These are phyloP conservation scores for Populus trichocarpa DNA, from an alignment of 441 rosid species.

Conservation along the genomic window DNA sequence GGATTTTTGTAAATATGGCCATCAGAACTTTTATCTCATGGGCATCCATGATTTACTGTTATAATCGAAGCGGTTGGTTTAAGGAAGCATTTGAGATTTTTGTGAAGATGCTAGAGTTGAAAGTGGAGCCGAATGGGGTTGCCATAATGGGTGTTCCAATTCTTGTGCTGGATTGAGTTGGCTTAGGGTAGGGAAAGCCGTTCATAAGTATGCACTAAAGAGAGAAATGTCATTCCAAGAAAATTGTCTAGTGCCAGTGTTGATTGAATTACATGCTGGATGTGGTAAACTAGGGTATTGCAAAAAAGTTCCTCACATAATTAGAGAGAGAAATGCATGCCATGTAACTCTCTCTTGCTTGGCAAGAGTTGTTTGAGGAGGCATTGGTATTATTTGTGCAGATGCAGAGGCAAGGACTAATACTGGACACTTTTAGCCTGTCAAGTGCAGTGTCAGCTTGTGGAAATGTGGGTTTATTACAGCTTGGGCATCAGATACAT, in stretches of 20 bases:
- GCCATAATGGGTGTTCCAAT: slow-evolving; percentile 55
- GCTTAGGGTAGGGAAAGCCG: slow-evolving; percentile 62
- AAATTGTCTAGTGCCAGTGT: slow-evolving; percentile 53
- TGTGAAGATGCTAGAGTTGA: slow-evolving; percentile 43
- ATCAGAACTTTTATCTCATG: slow-evolving; percentile 44
- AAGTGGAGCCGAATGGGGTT: slow-evolving; percentile 48
- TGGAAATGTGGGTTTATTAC: slow-evolving; percentile 39
- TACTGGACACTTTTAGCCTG: slow-evolving; percentile 67
- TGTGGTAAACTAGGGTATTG: slow-evolving; percentile 44
- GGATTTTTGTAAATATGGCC: slow-evolving; percentile 31
- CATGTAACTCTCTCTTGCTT: slow-evolving; percentile 65
- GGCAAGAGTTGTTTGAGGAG: slow-evolving; percentile 46
- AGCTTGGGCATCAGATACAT: slow-evolving; percentile 69
- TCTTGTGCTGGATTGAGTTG: slow-evolving; percentile 58
- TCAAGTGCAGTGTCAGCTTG: slow-evolving; percentile 71
- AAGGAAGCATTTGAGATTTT: slow-evolving; percentile 51
- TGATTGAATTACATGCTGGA: slow-evolving; percentile 61
- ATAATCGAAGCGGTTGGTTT: slow-evolving; percentile 47
- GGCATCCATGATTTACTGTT: slow-evolving; percentile 77
- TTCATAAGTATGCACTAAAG: slow-evolving; percentile 61
- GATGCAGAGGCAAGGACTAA: slow-evolving; percentile 46
- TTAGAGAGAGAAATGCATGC: slow-evolving; percentile 50
- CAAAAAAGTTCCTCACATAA: slow-evolving; percentile 36
- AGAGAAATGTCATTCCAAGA: slow-evolving; percentile 34
- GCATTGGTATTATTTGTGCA: slow-evolving; percentile 44